Percentiles rank a stretch among this genome's conserved stretches.
Conservation (phyloP, 345 rosid species). For the Eucalyptus shirleyi region DNA sequence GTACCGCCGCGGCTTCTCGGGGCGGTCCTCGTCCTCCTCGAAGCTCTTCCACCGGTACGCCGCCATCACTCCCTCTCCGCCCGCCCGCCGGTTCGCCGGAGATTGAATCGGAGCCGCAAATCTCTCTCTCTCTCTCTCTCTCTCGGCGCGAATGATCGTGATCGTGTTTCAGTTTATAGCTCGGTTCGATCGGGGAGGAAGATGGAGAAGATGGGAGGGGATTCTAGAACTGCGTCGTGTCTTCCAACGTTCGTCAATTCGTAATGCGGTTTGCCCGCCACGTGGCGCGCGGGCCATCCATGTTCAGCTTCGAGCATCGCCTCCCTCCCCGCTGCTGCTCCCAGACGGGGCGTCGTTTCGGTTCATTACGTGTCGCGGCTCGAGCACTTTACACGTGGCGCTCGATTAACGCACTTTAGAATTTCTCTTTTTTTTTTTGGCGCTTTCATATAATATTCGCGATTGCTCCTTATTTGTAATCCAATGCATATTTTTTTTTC, state of each 20-base stretch:
- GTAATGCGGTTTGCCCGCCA: neutral
- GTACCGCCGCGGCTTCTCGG: conserved; percentile 79
- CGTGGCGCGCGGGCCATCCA: neutral
- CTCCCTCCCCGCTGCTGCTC: too few relatives aligned
- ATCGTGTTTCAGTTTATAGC: neutral
- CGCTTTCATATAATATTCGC: neutral
- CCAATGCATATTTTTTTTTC: neutral
- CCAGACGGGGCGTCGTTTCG: neutral
- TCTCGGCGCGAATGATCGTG: neutral
- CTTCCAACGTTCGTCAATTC: neutral
- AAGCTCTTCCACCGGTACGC: conserved; percentile 60
- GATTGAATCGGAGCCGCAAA: neutral
- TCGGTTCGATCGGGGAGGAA: neutral
- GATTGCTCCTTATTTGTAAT: neutral
- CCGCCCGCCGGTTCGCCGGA: neutral
- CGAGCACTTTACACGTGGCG: neutral
- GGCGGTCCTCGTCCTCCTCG: conserved; percentile 76
- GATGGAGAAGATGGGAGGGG: neutral
- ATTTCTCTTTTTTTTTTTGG: too few relatives aligned
- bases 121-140: neutral
- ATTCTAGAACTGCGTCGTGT: neutral
- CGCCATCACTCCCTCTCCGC: neutral
- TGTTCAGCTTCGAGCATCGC: neutral
- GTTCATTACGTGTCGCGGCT: neutral
- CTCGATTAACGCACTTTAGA: neutral